These are phyloP conservation scores for Ophiostoma populinum DNA, from an alignment of 2,329 filamentous ascomycete species.

Conservation along the genomic window DNA sequence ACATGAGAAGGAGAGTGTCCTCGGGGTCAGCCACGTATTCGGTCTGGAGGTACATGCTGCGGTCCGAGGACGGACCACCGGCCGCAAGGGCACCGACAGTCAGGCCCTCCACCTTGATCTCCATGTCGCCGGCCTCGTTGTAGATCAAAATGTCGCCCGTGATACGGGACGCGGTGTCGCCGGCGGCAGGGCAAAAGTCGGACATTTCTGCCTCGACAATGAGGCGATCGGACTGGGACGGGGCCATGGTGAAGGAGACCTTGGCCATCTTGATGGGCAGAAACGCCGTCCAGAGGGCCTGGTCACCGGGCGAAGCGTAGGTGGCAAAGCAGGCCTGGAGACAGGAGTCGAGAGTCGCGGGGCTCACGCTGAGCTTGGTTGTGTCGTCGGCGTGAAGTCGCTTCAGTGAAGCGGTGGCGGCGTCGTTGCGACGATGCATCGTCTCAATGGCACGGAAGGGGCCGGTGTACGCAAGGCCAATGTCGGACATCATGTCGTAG, in stretches of 20 bases:
- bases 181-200: conserved; percentile 12
- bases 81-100: conserved; percentile 18
- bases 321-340: conserved; percentile 26
- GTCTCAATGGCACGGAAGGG: conserved; percentile 21
- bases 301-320: conserved; percentile 23
- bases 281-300: conserved; percentile 25
- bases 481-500: conserved; percentile 24
- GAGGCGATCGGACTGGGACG: no score
- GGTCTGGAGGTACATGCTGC: conserved; percentile 19
- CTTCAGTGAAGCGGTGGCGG: conserved; percentile 18
- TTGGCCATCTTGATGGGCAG: conserved; percentile 20
- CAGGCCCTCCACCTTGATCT: conserved; percentile 19
- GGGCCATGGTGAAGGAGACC: conserved; percentile 21
- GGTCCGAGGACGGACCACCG: conserved; percentile 12
- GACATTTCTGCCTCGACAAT: conserved; percentile 20
- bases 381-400: conserved; percentile 20
- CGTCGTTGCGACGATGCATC: conserved; percentile 20
- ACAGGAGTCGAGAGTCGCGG: conserved; percentile 24
- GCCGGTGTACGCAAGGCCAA: conserved; percentile 22
- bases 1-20: conserved; percentile 17
- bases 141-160: conserved; percentile 21
- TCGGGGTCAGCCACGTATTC: conserved; percentile 23
- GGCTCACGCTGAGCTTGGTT: conserved; percentile 20
- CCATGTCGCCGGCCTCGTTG: conserved; percentile 16
- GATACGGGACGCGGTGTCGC: conserved; percentile 15